Base-by-base conservation (phyloP, 139 green algal genomes). In the Chlorella sp. region DNA sequence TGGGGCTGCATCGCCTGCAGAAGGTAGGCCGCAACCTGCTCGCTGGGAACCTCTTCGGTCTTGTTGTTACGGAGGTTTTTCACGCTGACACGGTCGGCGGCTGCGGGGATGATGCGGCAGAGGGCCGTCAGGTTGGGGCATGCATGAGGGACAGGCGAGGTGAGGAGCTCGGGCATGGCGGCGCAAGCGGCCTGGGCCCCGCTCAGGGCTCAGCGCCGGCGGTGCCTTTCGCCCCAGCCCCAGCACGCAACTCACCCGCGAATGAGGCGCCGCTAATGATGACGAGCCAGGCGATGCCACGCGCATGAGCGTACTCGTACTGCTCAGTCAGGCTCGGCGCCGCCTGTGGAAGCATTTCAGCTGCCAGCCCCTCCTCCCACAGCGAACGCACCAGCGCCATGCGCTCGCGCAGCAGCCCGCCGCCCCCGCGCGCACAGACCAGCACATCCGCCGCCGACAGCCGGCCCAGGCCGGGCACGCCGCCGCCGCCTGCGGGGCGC, bases 271-370 rank as follows among this genome's bases (percentile, higher is more conserved):
- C 76, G 35, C 91, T 74, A 14, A 97, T 74, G 36, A 94, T 91
- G 59, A 95, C 90, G 53, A 97, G 83, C 84, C 87, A 95, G 17
- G 83, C 76, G 41, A 93, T 91, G 61, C 82, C 81, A 15, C 83
- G 76, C 9, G 41, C 65, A 31, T 82, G 74, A 0, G 91, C 92
- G 59, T 92, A 93, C 76, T 93, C 90, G 80, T 94, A 96, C 85
- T 97, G 92, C 46, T 88, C 87, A 0, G 84, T 91, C 55, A 91
- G 62, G 53, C 73, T 87, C 43, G 93, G 93, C 19, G 79, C 67
- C 9, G 77, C 68, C 2, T 79, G 63, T 2, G 80, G 87, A 77
- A 96, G 56, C 65, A 92, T 76, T 80, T 95, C 89, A 2, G 92
- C 88, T 12, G 72, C 61, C 2, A 96, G 73, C 58, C 93, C 92